Percentiles rank a stretch among this genome's conserved stretches.
phyloP scores from a whole-genome alignment of 179 eudicot species.

The Corrigiola litoralis region DNA sequence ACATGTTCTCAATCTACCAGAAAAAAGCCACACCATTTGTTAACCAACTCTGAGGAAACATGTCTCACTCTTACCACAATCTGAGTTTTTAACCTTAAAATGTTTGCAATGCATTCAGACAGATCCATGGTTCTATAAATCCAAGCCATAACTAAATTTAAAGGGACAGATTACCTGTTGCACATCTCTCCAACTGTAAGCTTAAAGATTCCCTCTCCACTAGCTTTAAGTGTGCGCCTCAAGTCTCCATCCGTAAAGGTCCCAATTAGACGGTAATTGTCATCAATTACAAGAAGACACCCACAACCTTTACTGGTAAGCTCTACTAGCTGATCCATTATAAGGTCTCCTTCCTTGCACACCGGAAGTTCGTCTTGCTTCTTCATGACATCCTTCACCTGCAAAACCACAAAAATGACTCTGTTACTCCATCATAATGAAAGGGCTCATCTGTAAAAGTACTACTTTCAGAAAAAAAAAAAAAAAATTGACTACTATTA shows the following conservation, averaged over 20 bases:
- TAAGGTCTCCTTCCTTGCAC: conserved; percentile 83
- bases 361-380: conserved; percentile 82
- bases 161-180: conserved; percentile 57
- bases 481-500: too few relatives aligned
- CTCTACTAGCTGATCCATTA: conserved; percentile 97
- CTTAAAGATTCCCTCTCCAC: conserved; percentile 88
- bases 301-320: conserved; percentile 97
- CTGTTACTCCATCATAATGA: too few relatives aligned
- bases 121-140: too few relatives aligned
- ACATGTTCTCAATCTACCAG: too few relatives aligned
- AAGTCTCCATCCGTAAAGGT: conserved; percentile 98
- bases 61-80: too few relatives aligned
- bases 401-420: conserved; percentile 28
- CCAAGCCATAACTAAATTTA: background rate
- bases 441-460: too few relatives aligned
- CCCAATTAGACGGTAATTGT: conserved; percentile 64
- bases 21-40: too few relatives aligned
- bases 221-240: conserved; percentile 87
- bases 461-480: too few relatives aligned
- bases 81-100: too few relatives aligned
- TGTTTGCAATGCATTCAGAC: too few relatives aligned
- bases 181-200: conserved; percentile 98
- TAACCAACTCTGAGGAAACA: too few relatives aligned
- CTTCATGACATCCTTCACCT: conserved; percentile 99
- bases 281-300: conserved; percentile 85